Evolutionary conservation across 2,329 filamentous ascomycete genomes (phyloP).

Genomic region (Beauveria pseudobassiana): DNA sequence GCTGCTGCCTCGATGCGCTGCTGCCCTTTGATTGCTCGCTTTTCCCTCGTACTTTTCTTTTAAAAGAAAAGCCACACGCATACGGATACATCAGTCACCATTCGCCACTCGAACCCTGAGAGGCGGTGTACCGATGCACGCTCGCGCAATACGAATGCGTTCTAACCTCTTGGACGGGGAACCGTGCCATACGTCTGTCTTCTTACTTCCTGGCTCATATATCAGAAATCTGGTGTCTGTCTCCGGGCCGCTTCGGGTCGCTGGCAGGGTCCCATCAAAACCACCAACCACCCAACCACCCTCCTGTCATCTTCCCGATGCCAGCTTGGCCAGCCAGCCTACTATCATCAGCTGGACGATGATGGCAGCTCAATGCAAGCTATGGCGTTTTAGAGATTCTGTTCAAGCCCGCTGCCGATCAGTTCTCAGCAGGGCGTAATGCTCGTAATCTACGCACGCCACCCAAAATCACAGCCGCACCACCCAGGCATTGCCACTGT

Average conservation of each 20-base stretch:
- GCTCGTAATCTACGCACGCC: not conserved
- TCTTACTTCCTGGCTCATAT: not conserved
- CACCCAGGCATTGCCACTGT: not conserved
- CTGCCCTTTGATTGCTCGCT: not conserved
- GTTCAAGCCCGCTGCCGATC: no score
- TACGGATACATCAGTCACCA: not conserved
- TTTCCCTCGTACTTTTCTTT: not conserved
- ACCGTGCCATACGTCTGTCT: not conserved
- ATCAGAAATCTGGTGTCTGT: not conserved
- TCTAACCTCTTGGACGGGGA: no score
- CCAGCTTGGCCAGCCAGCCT: not conserved
- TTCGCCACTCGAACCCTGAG: not conserved
- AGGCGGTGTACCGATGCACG: slow-evolving; percentile 1
- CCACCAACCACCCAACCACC: not conserved
- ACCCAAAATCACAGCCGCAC: not conserved
- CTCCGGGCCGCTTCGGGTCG: not conserved
- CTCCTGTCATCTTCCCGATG: not conserved
- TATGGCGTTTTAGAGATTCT: no score
- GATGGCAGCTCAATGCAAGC: not conserved
- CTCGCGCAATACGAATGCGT: not conserved
- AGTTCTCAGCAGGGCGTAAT: not conserved
- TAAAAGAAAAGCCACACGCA: not conserved
- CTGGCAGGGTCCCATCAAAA: not conserved
- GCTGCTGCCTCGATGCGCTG: not conserved
- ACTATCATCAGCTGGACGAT: not conserved